Conservation (phyloP, 768 basidiomycete genomes). For the Cyclocybe aegerita region DNA sequence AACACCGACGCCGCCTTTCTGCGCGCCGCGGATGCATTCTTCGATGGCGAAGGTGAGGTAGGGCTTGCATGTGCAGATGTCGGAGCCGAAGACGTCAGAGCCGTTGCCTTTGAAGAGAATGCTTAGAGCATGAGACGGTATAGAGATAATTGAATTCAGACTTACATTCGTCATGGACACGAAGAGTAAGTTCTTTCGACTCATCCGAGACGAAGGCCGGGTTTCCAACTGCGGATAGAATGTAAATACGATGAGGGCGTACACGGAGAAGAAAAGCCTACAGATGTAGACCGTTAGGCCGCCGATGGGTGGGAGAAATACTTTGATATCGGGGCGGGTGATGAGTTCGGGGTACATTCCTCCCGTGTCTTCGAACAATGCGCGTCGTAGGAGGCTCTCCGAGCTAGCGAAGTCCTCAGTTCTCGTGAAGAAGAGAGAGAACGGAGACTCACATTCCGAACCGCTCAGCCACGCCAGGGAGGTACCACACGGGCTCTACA, state of each 20-base stretch:
- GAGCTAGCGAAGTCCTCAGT: constrained; percentile 44
- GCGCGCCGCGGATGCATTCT: constrained; percentile 82
- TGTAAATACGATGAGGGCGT: neutral
- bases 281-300: constrained; percentile 91
- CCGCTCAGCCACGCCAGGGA: constrained; percentile 92
- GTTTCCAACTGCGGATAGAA: constrained; percentile 62
- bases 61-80: constrained; percentile 91
- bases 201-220: constrained; percentile 76
- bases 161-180: constrained; percentile 92
- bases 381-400: constrained; percentile 82
- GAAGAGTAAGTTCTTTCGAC: constrained; percentile 78
- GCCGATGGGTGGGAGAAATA: constrained; percentile 95
- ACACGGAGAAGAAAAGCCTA: constrained; percentile 25
- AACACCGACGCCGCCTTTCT: constrained; percentile 79
- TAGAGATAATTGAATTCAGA: neutral
- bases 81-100: constrained; percentile 94
- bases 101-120: constrained; percentile 66
- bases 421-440: neutral
- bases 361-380: constrained; percentile 94
- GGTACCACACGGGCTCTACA: constrained; percentile 94
- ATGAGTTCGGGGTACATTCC: constrained; percentile 96
- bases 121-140: neutral
- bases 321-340: constrained; percentile 92
- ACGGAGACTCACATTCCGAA: constrained; percentile 75
- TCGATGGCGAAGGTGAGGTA: constrained; percentile 92